Evolutionary conservation across 2,329 filamentous ascomycete genomes (phyloP), one percentile per base, ranked within the genome.

Genomic region (Zymoseptoria passerinii): DNA sequence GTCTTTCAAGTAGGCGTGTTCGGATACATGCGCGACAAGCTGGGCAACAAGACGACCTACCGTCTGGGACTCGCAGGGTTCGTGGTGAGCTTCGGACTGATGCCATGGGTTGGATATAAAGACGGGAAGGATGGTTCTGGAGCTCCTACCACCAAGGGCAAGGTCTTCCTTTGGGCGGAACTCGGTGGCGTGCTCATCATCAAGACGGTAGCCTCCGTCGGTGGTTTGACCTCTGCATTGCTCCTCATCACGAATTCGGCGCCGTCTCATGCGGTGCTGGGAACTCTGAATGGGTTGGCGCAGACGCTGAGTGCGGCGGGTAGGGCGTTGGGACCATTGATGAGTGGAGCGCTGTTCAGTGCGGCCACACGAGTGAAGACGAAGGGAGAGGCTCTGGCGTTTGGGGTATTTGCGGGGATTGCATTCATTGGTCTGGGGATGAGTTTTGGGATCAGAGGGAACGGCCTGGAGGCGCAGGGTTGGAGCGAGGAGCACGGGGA

Each of bases 281-380:
- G 94, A 2, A 91, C 90, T 0, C 80, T 99, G 27, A 96, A 99
- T 69, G 94, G 94, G 8, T 82, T 97, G 29, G 94, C 94, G 0
- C 94, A 99, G 73, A 96, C 91, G 0, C 83, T 99, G 0, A 95
- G 90, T 0, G 94, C 94, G 0, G 90, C 89, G 0, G 94, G 94
- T 8, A 85, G 94, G 60, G 91, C 92, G 50, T 82, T 90, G 0
- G 94, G 94, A 0, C 94, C 94, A 0, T 92, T 97, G 64, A 77
- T 95, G 0, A 94, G 91, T 0, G 94, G 94, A 0, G 86, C 86
- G 0, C 78, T 99, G 0, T 99, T 95, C 72, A 90, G 90, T 0
- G 77, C 92, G 0, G 87, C 90, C 0, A 87, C 84, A 0, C 81
- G 82, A 53, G 80, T 96, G 4, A 77, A 81, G 9, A 88, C 86